Evolutionary conservation across 352 stramenopile genomes (phyloP), one percentile per base, ranked within the genome.

Genomic region (Globisporangium nodosum): DNA sequence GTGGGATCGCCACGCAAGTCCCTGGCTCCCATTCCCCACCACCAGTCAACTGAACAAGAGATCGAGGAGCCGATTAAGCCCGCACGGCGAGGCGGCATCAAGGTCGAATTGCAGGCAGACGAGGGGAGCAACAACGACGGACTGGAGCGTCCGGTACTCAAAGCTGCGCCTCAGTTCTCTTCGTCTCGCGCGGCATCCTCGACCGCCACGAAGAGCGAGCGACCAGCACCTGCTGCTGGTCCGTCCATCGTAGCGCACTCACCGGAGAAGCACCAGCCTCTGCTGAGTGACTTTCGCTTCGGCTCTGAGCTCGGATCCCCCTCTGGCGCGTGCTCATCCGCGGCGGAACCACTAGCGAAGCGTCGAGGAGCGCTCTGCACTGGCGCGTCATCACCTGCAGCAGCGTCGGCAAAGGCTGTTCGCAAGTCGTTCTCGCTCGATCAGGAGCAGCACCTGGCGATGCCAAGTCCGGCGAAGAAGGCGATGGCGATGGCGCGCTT

Each of bases 211-310:
- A 64, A 59, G 45, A 54, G 12, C 6, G 52, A 64, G 35, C 37
- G 33, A 18, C n/a, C 35, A 21, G 11, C 50, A 27, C 5, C 50
- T 15, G 24, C 27, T 16, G 30, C 16, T 7, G 0, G 11, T 40
- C 1, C 30, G 39, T 15, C 24, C 4, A 3, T 13, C 33, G 18
- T 3, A 45, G 11, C 37, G 47, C 11, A n/a, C 40, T 35, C 33
- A 35, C 18, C 60, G 52, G 47, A 60, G 7, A 27, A 55, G 40
- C 33, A 45, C 18, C 60, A 66, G 42, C 61, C 66, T 39, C 48
- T 75, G 57, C 59, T 78, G 30, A 75, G 70, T 33, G 70, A 75
- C 39, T 78, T 75, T 48, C 64, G 71, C 49, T 78, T 78, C 58
- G 70, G 64, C 16, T 63, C 64, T 1, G 70, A 75, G 27, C 49